These are phyloP conservation scores for Tetratostichococcus sp. DNA, from an alignment of 139 green algal genomes.

Conservation along the genomic window DNA sequence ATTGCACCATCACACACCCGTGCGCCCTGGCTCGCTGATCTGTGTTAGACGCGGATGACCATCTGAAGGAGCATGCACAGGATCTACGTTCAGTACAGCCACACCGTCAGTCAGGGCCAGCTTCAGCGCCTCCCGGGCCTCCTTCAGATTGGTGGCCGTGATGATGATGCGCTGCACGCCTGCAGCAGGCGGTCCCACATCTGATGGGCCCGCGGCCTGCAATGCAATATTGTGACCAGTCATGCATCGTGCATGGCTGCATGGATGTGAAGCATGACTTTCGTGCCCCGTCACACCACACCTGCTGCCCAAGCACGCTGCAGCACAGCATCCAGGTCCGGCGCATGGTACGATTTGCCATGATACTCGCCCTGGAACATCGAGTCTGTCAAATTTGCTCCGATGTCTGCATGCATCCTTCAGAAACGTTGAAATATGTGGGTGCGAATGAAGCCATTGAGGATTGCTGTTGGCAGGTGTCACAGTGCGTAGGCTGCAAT, in stretches of 20 bases:
- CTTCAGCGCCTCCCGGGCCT: conserved; percentile 47
- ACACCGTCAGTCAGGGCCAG: conserved; percentile 37
- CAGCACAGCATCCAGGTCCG: conserved; percentile 58
- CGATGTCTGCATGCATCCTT: conserved; percentile 74
- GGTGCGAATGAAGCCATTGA: no score
- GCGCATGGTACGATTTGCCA: conserved; percentile 52
- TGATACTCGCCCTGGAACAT: conserved; percentile 74
- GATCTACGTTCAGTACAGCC: background rate
- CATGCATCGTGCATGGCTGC: no score
- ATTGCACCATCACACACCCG: background rate
- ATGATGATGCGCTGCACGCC: conserved; percentile 66
- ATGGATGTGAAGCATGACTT: no score
- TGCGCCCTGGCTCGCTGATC: no score
- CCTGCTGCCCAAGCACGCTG: conserved; percentile 50
- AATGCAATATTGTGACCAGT: no score
- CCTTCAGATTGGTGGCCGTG: conserved; percentile 57
- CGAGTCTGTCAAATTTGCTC: conserved; percentile 68
- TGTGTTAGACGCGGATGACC: no score
- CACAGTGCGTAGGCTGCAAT: no score
- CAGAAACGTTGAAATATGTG: no score
- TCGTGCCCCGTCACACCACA: background rate
- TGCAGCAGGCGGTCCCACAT: background rate
- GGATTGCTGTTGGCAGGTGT: no score
- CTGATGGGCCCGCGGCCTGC: background rate
- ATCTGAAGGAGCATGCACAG: no score